These are phyloP conservation scores for Starmera pachycereana DNA, from an alignment of 805 yeast genomes.

Conservation along the genomic window DNA sequence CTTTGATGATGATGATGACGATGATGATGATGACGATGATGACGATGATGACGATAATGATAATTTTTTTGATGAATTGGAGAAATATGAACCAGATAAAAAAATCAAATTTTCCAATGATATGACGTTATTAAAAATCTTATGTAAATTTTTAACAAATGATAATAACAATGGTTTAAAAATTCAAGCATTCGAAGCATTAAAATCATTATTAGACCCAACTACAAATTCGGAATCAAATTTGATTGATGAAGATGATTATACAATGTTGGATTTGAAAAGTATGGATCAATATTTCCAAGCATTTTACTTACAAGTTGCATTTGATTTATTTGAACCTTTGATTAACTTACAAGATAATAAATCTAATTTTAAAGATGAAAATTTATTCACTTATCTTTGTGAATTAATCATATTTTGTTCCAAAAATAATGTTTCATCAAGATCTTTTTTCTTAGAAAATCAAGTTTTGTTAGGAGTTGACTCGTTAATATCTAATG, in stretches of 20 bases:
- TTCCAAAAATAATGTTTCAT: conserved; percentile 37
- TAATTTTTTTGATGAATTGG: conserved; percentile 2
- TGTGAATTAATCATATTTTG: conserved; percentile 69
- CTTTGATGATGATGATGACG: background rate
- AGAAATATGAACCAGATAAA: conserved; percentile 11
- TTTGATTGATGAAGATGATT: conserved; percentile 13
- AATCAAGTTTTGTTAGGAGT: conserved; percentile 50
- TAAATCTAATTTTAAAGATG: conserved; percentile 7
- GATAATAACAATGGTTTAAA: conserved; percentile 65
- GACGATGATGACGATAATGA: conserved; percentile 4
- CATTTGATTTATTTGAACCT: conserved; percentile 43
- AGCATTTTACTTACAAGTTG: conserved; percentile 54
- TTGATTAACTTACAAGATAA: conserved; percentile 25
- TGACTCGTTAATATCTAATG: conserved; percentile 30
- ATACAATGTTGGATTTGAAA: conserved; percentile 11
- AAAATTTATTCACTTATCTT: conserved; percentile 40
- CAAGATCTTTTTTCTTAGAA: conserved; percentile 55
- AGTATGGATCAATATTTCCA: conserved; percentile 37
- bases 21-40: conserved; percentile 1
- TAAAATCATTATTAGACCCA: conserved; percentile 45
- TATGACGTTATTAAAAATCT: conserved; percentile 43
- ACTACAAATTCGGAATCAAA: conserved; percentile 1
- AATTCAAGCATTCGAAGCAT: conserved; percentile 77
- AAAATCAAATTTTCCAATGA: conserved; percentile 33
- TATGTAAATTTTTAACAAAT: conserved; percentile 49